Conservation (phyloP, 345 rosid species). For the Hibiscus mutabilis region DNA sequence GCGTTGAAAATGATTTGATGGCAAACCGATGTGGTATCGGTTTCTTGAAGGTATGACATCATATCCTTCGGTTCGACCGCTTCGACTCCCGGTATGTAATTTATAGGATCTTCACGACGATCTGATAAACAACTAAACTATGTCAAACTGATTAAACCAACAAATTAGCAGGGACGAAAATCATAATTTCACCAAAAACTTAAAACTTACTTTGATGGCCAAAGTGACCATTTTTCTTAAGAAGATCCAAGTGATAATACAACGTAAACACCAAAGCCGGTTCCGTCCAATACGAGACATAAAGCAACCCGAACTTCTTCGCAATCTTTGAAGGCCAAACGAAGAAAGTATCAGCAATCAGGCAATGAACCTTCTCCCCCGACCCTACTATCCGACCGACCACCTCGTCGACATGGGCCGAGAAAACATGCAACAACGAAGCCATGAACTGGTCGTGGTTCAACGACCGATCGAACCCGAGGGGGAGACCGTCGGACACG, state of each 20-base stretch:
- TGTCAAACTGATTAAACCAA: no score
- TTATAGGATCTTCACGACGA: constrained; percentile 42
- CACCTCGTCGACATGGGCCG: constrained; percentile 58
- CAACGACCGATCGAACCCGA: constrained; percentile 58
- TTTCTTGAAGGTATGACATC: constrained; percentile 71
- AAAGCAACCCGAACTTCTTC: constrained; percentile 45
- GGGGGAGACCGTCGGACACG: constrained; percentile 68
- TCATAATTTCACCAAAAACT: neutral
- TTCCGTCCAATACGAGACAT: constrained; percentile 81
- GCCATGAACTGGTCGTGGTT: constrained; percentile 66
- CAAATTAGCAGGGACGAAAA: neutral
- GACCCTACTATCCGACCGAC: constrained; percentile 31
- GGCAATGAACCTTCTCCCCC: constrained; percentile 27
- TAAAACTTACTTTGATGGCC: constrained; percentile 42
- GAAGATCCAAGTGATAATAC: constrained; percentile 68
- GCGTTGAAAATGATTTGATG: constrained; percentile 55
- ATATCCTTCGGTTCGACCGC: constrained; percentile 54
- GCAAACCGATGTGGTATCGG: constrained; percentile 34
- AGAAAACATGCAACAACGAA: constrained; percentile 42
- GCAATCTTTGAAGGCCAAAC: constrained; percentile 72
- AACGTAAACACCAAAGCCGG: constrained; percentile 63
- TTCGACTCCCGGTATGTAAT: constrained; percentile 69
- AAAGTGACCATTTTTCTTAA: constrained; percentile 60
- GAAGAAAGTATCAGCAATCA: constrained; percentile 66
- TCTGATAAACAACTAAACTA: constrained; percentile 20